Conservation (phyloP, 2,329 filamentous ascomycete species). For the Verticillium albo-atrum region DNA sequence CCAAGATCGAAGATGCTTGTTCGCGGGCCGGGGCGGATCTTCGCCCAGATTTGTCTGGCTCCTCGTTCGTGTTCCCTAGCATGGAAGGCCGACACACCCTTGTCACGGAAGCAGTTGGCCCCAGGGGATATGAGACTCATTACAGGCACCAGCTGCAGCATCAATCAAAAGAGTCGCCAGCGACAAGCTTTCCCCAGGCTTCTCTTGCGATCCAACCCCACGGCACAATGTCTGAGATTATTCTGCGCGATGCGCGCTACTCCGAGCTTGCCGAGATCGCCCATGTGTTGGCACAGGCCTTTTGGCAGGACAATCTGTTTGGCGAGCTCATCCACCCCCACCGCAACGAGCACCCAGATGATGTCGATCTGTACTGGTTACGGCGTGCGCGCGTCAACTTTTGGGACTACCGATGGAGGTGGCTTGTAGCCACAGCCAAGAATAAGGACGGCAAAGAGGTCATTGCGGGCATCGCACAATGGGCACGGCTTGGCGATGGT, state of each 20-base stretch:
- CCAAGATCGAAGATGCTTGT: neutral
- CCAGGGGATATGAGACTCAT: too few species aligned
- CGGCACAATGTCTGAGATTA: conserved; percentile 1
- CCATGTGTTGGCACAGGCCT: conserved; percentile 23
- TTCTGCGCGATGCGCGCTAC: conserved; percentile 12
- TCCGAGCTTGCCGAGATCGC: conserved; percentile 22
- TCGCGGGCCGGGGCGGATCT: neutral
- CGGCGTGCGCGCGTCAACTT: conserved; percentile 19
- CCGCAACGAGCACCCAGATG: conserved; percentile 22
- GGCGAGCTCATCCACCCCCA: conserved; percentile 28
- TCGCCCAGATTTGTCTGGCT: neutral
- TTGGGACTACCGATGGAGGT: conserved; percentile 21
- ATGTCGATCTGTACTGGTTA: conserved; percentile 25
- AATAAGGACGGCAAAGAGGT: conserved; percentile 8
- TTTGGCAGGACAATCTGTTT: conserved; percentile 27
- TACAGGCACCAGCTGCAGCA: too few species aligned
- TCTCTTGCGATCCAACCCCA: neutral
- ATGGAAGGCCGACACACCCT: too few species aligned
- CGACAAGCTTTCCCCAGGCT: neutral
- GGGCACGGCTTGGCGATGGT: conserved; percentile 15
- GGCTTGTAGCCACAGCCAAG: conserved; percentile 19
- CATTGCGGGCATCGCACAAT: conserved; percentile 18
- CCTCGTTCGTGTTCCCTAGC: neutral
- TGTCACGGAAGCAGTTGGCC: too few species aligned
- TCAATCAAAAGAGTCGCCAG: neutral